A percentile compares a stretch with the other conserved stretches of the same genome.
Conservation (phyloP, 495 filamentous ascomycete genomes). For the Aspergillus leporis region DNA sequence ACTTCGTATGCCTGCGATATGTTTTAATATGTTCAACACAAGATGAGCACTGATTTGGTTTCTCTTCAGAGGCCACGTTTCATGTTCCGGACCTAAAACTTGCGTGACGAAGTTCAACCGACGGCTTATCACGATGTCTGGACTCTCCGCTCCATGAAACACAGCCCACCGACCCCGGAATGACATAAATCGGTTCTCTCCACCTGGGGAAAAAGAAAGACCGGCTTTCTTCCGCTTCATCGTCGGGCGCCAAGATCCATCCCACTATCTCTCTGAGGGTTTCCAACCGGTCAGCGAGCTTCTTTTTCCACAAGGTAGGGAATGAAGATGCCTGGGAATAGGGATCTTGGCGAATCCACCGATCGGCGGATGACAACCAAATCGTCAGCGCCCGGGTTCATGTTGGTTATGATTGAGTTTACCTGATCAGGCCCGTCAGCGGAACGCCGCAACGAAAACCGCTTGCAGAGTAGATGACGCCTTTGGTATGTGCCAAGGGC, state of each 20-base stretch:
- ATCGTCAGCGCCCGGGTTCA: neutral
- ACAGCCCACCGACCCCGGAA: neutral
- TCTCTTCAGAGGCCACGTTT: neutral
- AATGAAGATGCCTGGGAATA: conserved; percentile 4
- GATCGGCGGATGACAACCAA: conserved; percentile 8
- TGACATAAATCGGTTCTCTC: neutral
- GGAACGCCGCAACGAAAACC: conserved; percentile 12
- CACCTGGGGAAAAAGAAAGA: neutral
- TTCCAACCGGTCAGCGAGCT: conserved; percentile 3
- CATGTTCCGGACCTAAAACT: conserved; percentile 1
- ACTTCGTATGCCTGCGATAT: neutral
- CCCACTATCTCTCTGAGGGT: neutral
- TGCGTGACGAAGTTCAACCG: neutral
- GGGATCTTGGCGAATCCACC: conserved; percentile 6
- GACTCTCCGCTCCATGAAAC: neutral
- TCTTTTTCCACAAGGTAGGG: neutral
- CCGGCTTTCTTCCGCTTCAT: neutral
- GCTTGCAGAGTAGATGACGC: conserved; percentile 10
- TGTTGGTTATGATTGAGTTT: conserved; percentile 7
- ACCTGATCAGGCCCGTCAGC: conserved; percentile 3
- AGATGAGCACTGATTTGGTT: neutral
- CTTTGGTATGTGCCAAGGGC: neutral
- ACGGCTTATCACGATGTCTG: neutral
- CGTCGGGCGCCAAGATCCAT: neutral
- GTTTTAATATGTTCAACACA: neutral